phyloP scores from a whole-genome alignment of 768 basidiomycete species.

The Collybia sp. region DNA sequence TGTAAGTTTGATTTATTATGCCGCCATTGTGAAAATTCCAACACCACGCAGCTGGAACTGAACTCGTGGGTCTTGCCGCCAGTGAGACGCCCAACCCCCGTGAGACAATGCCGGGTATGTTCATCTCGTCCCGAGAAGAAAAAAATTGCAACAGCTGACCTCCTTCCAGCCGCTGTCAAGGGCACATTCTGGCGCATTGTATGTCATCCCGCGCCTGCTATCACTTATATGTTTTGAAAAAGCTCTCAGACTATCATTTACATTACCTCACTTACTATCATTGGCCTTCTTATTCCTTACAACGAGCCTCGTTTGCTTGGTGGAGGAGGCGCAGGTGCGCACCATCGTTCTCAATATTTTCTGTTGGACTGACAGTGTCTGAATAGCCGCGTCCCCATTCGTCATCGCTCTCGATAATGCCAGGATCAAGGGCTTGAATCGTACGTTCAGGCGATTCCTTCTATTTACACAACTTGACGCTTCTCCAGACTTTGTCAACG shows the following conservation, averaged over 20 bases:
- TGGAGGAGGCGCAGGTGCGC: slow-evolving; percentile 27
- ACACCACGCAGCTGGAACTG: slow-evolving; percentile 32
- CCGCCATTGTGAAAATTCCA: background rate
- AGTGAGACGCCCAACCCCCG: slow-evolving; percentile 43
- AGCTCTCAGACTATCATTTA: slow-evolving; percentile 35
- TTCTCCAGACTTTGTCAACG: slow-evolving; percentile 32
- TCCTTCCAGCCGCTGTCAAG: slow-evolving; percentile 30
- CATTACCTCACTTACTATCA: slow-evolving; percentile 37
- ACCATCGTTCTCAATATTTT: background rate
- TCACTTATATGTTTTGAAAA: background rate
- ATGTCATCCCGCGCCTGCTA: slow-evolving; percentile 9
- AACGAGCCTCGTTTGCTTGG: slow-evolving; percentile 30
- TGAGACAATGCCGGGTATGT: slow-evolving; percentile 28
- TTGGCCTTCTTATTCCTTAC: slow-evolving; percentile 32
- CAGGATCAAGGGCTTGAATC: too few relatives aligned
- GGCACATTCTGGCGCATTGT: slow-evolving; percentile 46
- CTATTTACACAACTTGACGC: background rate
- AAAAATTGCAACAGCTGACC: too few relatives aligned
- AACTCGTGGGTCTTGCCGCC: slow-evolving; percentile 41
- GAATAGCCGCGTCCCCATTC: slow-evolving; percentile 43
- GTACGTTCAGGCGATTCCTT: slow-evolving; percentile 7
- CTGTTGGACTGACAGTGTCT: too few relatives aligned
- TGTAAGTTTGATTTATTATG: slow-evolving; percentile 13
- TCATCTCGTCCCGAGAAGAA: too few relatives aligned
- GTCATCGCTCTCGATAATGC: slow-evolving; percentile 38